Evolutionary conservation across 305 asterid species (phyloP).

Genomic region (Euphrasia arctica): DNA sequence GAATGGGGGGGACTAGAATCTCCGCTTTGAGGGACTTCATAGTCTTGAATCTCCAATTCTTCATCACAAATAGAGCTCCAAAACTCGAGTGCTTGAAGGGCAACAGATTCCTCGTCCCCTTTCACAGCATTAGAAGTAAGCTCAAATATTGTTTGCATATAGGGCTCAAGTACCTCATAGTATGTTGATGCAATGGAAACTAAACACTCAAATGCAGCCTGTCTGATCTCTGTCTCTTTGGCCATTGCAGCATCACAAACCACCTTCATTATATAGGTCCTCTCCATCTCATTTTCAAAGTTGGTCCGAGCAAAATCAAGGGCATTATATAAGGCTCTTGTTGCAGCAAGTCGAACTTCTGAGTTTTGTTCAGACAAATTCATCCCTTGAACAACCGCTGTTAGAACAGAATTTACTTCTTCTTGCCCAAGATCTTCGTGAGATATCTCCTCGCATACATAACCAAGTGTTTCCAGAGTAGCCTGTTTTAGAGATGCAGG

Average conservation of each 20-base stretch:
- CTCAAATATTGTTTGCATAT: constrained; percentile 73
- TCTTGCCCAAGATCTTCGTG: constrained; percentile 71
- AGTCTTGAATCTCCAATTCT: constrained; percentile 81
- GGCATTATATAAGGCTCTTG: constrained; percentile 74
- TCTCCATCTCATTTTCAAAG: constrained; percentile 76
- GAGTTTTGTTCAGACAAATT: constrained; percentile 52
- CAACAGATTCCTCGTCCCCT: constrained; percentile 79
- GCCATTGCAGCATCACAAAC: constrained; percentile 79
- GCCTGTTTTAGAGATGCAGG: constrained; percentile 73
- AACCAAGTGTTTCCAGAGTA: constrained; percentile 87
- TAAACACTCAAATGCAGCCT: constrained; percentile 89
- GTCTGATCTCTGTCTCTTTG: constrained; percentile 67
- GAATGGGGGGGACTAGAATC: constrained; percentile 61
- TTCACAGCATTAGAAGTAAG: constrained; percentile 81
- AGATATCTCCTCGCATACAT: constrained; percentile 88
- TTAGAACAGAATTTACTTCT: constrained; percentile 76
- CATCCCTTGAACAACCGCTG: constrained; percentile 96
- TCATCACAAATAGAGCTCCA: constrained; percentile 97
- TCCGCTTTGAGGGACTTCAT: constrained; percentile 62
- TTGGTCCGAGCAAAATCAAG: constrained; percentile 91
- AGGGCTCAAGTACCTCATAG: constrained; percentile 78
- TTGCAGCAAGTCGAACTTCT: constrained; percentile 84
- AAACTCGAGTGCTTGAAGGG: constrained; percentile 91
- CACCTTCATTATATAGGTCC: constrained; percentile 84
- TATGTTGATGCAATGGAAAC: constrained; percentile 86